Base-by-base conservation (phyloP, 129 eudicot species). In the Flaveria linearis region DNA sequence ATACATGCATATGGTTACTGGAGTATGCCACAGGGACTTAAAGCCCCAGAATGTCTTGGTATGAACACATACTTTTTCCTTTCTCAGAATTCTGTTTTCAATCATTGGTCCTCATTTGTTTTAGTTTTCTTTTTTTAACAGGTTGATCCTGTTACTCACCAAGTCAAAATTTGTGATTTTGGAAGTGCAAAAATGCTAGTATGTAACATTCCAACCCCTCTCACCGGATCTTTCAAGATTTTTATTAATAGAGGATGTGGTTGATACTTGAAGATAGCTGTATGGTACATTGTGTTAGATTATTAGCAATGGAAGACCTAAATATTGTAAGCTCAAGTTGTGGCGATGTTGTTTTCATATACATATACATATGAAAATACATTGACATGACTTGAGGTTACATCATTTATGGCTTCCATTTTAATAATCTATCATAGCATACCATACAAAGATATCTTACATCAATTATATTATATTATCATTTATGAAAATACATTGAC, bases 121-220 rank as follows among this genome's bases (percentile, higher is more conserved):
- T 71, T 49, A 16, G 3, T 67, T 50, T 7, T 45, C 25, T n/a
- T 15, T 67, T 28, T 56, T 78, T 12, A 36, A 14, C 80, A 90
- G 93, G 96, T 90, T 49, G 88, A 90, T 86, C 93, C 91, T 67
- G 85, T 84, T 30, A 88, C 93, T 33, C 96, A 90, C 61, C 89
- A 88, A 83, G 89, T 88, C 47, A 90, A 90, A 81, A 84, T 90
- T 43, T 90, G 96, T 57, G 96, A 90, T 78, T 90, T 90, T 72
- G 96, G 96, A 80, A 90, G 96, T 80, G 96, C 96, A 71, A 90
- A 90, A 88, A 88, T 78, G 76, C 76, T 90, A 78, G 96, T 90
- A 86, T 53, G 89, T 78, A 58, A 50, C 58, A 7, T 5, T 74
- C 17, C 20, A 18, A 28, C 51, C 16, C 50, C 33, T 62, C 49